Base-by-base conservation (phyloP, 805 yeast genomes). In the Zygotorulaspora sp. region DNA sequence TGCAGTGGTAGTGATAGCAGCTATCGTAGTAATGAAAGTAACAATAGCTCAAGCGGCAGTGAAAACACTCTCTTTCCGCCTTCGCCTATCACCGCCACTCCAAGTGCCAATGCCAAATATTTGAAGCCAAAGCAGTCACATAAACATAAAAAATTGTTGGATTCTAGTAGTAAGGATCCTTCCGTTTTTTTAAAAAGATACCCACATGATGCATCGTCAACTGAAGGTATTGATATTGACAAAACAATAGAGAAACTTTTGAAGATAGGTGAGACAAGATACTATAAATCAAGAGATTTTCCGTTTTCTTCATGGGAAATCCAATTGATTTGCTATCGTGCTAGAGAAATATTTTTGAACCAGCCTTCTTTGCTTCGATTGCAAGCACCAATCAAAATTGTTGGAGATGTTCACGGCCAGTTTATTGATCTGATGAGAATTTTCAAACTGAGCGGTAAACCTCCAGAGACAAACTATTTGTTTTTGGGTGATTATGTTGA, bases 401-500 rank as follows among this genome's bases (percentile, higher is more conserved):
- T 83, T 6, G 92, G 92, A 39, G 98, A 92, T 58, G 92, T 92
- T 28, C 98, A 92, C 61, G 98, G 98, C 30, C 98, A 92, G 64
- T 92, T 82, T 59, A 83, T 84, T 36, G 98, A 92, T 63, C 70
- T 92, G 49, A 77, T 92, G 49, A 75, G 98, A 49, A 76, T 92
- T 44, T 82, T 92, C 63, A 87, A 94, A 44, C 80, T 88, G 65
- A 87, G 97, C 66, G 98, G 98, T 17, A 84, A 87, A 58, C 98
- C 98, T 7, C 96, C 96, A 2, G 78, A 83, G 46, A 78, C 96
- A 6, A 92, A 92, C 62, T 92, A 87, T 65, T 67, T 92, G 48
- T 92, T 92, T 53, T 65, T 92, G 32, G 98, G 98, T 27, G 98
- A 92, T 66, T 92, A 92, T 63, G 97, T 92, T 35, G 98, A 92